Evolutionary conservation across 768 basidiomycete species (phyloP), one percentile per base, ranked within the genome.

Genomic region (Pisolithus orientalis): DNA sequence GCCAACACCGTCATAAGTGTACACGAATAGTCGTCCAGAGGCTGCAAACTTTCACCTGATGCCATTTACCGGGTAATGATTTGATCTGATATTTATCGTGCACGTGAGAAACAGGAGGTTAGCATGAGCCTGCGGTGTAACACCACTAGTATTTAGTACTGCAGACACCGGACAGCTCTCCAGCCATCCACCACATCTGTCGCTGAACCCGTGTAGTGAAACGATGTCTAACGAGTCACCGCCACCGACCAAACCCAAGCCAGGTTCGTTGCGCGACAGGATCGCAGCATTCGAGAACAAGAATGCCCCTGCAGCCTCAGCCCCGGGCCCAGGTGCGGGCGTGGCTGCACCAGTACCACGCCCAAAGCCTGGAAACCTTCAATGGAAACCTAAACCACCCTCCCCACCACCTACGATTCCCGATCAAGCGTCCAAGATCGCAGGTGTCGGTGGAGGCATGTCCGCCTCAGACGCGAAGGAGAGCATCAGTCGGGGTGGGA

Each of bases 391-490:
- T 7, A 80, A 75, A 57, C 66, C 72, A 8, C 68, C 79, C 9
- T 61, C 83, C 14, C 75, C 80, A 34, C 62, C 71, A 1, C 70
- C 76, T 3, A 70, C 58, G 16, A 57, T 61, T 45, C 34, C 34
- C 13, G 63, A 62, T 25, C n/a, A 56, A 32, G 25, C 47, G 0
- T 9, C 4, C 14, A 72, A 58, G 65, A 58, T 51, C 1, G 6
- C 43, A 11, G 52, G 28, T 34, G 13, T 34, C 47, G 55, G 61
- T 0, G 71, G 72, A 4, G 78, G 80, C 0, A 87, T 91, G 87
- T 85, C 82, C 24, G 90, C 90, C 5, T 80, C 82, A 28, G 94
- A 97, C 73, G 94, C 94, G 21, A 84, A 87, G 66, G 87, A 85
- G 61, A 87, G 86, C 61, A 94, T 95, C 68, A 80, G 79, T 5